Percentiles rank a stretch among this genome's conserved stretches.
phyloP scores from a whole-genome alignment of 305 asterid species.

The Lippia alba region DNA sequence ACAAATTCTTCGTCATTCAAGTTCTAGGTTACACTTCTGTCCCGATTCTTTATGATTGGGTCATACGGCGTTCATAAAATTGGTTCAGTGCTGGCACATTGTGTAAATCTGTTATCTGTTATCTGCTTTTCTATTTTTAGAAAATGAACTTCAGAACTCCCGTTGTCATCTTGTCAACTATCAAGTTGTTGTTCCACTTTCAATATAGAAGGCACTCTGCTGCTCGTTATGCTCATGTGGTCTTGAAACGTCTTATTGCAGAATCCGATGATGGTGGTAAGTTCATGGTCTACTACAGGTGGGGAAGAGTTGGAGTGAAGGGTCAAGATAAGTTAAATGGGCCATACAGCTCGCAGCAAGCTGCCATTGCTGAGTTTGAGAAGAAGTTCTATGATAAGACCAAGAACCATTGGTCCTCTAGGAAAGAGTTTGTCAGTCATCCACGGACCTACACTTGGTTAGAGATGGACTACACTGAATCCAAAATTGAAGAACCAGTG shows the following conservation, averaged over 20 bases:
- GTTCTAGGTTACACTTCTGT: conserved; percentile 64
- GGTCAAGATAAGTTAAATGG: conserved; percentile 79
- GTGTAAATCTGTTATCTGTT: not conserved
- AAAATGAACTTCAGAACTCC: conserved; percentile 6
- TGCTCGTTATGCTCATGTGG: conserved; percentile 13
- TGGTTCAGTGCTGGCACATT: not conserved
- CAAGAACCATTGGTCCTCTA: conserved; percentile 61
- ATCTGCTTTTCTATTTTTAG: conserved; percentile 10
- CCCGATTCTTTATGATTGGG: conserved; percentile 27
- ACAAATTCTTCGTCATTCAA: conserved; percentile 85
- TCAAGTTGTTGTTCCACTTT: not conserved
- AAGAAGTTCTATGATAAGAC: conserved; percentile 80
- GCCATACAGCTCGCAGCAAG: conserved; percentile 57
- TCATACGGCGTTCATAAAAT: conserved; percentile 12
- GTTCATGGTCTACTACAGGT: conserved; percentile 75
- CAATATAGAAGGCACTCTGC: not conserved
- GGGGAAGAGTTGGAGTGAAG: conserved; percentile 97
- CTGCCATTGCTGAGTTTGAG: conserved; percentile 68
- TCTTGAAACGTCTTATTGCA: conserved; percentile 45
- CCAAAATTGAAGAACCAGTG: conserved; percentile 56
- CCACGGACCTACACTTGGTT: conserved; percentile 78
- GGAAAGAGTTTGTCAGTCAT: conserved; percentile 63
- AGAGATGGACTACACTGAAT: conserved; percentile 91
- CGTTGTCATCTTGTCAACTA: conserved; percentile 11
- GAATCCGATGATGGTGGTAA: conserved; percentile 82